A percentile compares a stretch with the other conserved stretches of the same genome.
Evolutionary conservation across 2,329 filamentous ascomycete genomes (phyloP).

Genomic region (Cladosporium sp.): DNA sequence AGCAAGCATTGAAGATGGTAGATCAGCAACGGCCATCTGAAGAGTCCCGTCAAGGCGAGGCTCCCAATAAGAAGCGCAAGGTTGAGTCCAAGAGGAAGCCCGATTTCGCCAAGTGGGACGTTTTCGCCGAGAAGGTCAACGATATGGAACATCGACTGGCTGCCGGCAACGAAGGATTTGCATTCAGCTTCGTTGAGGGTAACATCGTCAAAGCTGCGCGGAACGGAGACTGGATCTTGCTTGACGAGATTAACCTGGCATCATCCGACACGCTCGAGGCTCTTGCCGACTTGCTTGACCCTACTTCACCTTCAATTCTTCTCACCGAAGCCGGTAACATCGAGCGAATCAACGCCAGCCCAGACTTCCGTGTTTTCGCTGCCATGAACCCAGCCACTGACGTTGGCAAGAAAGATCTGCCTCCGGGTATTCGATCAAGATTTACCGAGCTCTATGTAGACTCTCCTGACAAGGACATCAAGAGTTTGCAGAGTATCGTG

Average conservation of each 20-base stretch:
- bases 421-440: constrained; percentile 80
- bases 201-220: constrained; percentile 94
- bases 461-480: constrained; percentile 81
- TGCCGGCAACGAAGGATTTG: constrained; percentile 72
- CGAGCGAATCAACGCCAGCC: constrained; percentile 83
- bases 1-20: constrained; percentile 85
- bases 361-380: constrained; percentile 92
- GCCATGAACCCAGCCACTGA: constrained; percentile 99
- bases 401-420: constrained; percentile 91
- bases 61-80: constrained; percentile 71
- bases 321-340: constrained; percentile 93
- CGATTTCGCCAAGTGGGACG: constrained; percentile 69
- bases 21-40: constrained; percentile 56
- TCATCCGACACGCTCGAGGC: constrained; percentile 93
- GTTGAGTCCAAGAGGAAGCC: constrained; percentile 53
- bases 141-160: constrained; percentile 80
- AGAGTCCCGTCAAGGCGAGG: constrained; percentile 52
- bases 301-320: constrained; percentile 75
- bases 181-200: constrained; percentile 94
- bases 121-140: constrained; percentile 71
- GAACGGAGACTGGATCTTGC: constrained; percentile 93
- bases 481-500: constrained; percentile 85
- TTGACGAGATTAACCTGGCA: constrained; percentile 96
- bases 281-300: constrained; percentile 82
- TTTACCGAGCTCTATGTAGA: constrained; percentile 96